Percentiles rank a stretch among this genome's conserved stretches.
phyloP scores from a whole-genome alignment of 2,329 filamentous ascomycete species.

The Gliomastix tumulicola region DNA sequence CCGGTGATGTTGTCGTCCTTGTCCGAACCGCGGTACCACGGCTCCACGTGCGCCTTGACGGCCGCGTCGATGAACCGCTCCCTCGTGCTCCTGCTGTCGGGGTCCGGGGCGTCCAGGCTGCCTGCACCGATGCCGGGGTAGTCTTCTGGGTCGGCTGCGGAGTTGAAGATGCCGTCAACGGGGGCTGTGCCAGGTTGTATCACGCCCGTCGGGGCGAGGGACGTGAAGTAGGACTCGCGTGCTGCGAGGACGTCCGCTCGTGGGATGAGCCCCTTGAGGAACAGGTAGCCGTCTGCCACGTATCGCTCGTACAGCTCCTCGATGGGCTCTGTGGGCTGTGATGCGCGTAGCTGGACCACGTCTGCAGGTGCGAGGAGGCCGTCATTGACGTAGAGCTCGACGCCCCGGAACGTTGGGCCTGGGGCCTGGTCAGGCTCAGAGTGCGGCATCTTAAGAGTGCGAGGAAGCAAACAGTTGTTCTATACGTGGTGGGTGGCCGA shows the following conservation, averaged over 20 bases:
- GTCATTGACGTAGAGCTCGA: background rate
- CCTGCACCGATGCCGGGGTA: conserved; percentile 39
- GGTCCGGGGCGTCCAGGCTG: conserved; percentile 33
- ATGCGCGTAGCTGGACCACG: conserved; percentile 11
- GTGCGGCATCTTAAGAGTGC: no score
- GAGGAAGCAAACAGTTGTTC: no score
- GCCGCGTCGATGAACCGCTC: conserved; percentile 27
- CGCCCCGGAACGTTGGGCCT: no score
- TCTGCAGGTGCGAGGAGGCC: background rate
- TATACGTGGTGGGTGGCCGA: no score
- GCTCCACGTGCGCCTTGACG: conserved; percentile 42
- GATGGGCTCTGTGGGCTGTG: conserved; percentile 33
- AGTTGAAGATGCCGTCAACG: conserved; percentile 43
- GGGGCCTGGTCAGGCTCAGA: no score
- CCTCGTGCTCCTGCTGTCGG: conserved; percentile 23
- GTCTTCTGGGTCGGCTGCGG: conserved; percentile 5
- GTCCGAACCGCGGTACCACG: conserved; percentile 32
- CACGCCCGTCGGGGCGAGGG: conserved; percentile 46
- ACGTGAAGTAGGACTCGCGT: conserved; percentile 44
- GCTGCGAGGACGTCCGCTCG: conserved; percentile 43
- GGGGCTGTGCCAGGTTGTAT: conserved; percentile 43
- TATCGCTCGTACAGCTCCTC: conserved; percentile 34
- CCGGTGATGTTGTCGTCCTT: conserved; percentile 12
- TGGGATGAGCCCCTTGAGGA: conserved; percentile 46
- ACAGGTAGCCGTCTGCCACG: conserved; percentile 41